phyloP scores from a whole-genome alignment of 345 rosid genomes.

The Heritiera fomes region DNA sequence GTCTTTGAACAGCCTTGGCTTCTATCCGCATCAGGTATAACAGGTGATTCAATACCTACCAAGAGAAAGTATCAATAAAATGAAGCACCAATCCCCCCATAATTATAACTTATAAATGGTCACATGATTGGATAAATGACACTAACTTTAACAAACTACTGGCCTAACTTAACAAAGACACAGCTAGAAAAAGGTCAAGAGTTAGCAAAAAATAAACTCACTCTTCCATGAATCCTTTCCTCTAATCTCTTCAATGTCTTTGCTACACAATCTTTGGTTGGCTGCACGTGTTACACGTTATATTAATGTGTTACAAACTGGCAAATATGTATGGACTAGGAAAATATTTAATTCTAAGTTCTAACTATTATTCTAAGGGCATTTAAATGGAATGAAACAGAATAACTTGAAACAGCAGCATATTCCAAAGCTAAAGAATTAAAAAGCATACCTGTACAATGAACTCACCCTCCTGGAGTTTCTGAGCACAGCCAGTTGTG shows the following conservation, averaged over 20 bases:
- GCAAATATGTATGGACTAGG: background rate
- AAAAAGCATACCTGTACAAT: conserved; percentile 46
- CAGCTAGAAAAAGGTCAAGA: background rate
- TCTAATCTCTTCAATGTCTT: conserved; percentile 70
- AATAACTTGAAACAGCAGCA: background rate
- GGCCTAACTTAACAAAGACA: background rate
- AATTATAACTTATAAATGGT: background rate
- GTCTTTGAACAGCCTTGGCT: conserved; percentile 50
- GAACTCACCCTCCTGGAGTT: conserved; percentile 66
- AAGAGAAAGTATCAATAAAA: conserved; percentile 19
- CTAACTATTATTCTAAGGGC: background rate
- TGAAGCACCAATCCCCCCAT: background rate
- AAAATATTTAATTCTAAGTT: background rate
- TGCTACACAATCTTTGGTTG: conserved; percentile 66
- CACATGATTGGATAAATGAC: background rate
- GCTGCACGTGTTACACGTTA: conserved; percentile 39
- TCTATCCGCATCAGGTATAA: conserved; percentile 55
- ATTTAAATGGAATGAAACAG: background rate
- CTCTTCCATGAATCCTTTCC: conserved; percentile 64
- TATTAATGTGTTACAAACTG: background rate
- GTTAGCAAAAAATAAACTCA: conserved; percentile 31
- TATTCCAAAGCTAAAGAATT: background rate
- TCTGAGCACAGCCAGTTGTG: conserved; percentile 57
- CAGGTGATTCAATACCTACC: conserved; percentile 55
- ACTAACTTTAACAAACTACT: background rate